A percentile compares a stretch with the other conserved stretches of the same genome.
These are phyloP conservation scores for Tricholoma hemisulphureum DNA, from an alignment of 768 basidiomycete species.

Conservation along the genomic window DNA sequence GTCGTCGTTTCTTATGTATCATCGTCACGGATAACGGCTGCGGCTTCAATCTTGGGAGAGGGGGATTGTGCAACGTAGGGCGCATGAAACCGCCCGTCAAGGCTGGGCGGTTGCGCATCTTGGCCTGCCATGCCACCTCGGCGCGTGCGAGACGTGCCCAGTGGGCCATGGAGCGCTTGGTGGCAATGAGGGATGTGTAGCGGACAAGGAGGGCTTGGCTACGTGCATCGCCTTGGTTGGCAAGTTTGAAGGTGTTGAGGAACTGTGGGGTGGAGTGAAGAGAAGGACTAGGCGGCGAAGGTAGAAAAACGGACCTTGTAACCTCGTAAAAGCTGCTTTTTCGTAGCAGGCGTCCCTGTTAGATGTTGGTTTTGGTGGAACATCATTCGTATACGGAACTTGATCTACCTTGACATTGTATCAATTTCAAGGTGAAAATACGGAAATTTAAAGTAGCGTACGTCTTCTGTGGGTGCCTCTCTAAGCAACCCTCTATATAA, in stretches of 20 bases:
- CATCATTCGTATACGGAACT: neutral
- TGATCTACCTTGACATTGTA: neutral
- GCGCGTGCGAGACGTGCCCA: conserved; percentile 47
- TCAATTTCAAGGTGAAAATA: neutral
- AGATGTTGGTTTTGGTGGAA: neutral
- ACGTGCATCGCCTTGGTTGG: conserved; percentile 51
- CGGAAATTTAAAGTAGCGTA: neutral
- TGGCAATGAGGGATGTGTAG: conserved; percentile 59
- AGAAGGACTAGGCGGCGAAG: too few species aligned
- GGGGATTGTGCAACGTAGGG: conserved; percentile 59
- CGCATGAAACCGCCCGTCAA: conserved; percentile 70
- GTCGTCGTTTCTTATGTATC: conserved; percentile 57
- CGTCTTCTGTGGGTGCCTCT: too few species aligned
- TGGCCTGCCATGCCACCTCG: conserved; percentile 53
- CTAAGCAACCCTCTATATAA: too few species aligned
- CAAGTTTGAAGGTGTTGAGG: conserved; percentile 43
- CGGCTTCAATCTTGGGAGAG: conserved; percentile 77
- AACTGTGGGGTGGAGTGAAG: neutral
- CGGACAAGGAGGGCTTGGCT: conserved; percentile 47
- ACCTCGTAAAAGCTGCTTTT: neutral
- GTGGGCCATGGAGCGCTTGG: conserved; percentile 46
- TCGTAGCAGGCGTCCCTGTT: neutral
- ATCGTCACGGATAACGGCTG: conserved; percentile 71
- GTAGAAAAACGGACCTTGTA: neutral
- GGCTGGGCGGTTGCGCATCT: conserved; percentile 58